These are phyloP conservation scores for Exsudoporus floridanus DNA, from an alignment of 1,284 basidiomycete genomes.

Conservation along the genomic window DNA sequence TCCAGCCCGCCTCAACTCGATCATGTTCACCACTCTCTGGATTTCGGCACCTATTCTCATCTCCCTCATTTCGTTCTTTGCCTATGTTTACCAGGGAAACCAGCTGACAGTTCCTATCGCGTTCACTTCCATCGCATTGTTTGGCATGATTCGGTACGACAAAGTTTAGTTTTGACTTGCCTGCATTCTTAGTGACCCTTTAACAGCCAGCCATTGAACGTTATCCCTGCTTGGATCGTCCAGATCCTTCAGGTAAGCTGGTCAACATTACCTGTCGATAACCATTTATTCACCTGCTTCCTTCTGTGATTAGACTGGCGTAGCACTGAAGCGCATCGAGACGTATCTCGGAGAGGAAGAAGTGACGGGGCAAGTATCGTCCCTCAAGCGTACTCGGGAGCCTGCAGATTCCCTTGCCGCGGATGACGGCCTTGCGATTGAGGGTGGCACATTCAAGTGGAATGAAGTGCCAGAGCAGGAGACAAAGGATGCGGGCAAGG, in stretches of 20 bases:
- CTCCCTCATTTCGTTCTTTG: constrained; percentile 66
- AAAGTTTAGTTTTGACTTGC: not conserved
- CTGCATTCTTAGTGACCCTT: not conserved
- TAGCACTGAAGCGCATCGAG: constrained; percentile 79
- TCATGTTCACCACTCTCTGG: constrained; percentile 67
- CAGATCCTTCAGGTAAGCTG: constrained; percentile 29
- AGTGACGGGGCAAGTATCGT: constrained; percentile 68
- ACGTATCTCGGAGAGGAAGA: constrained; percentile 84
- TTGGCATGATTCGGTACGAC: constrained; percentile 63
- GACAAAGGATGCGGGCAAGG: constrained; percentile 8
- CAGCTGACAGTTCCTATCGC: constrained; percentile 64
- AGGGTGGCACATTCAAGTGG: constrained; percentile 61
- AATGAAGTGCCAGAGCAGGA: constrained; percentile 42
- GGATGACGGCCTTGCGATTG: constrained; percentile 50
- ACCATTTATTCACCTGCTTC: not conserved
- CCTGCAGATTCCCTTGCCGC: constrained; percentile 19
- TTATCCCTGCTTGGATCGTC: constrained; percentile 68
- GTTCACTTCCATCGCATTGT: constrained; percentile 75
- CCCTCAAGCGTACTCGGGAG: constrained; percentile 46
- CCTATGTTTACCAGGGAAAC: constrained; percentile 62
- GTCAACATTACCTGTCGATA: not conserved
- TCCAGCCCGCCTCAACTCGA: constrained; percentile 60
- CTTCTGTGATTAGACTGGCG: constrained; percentile 50
- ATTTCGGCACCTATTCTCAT: constrained; percentile 65
- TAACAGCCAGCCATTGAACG: constrained; percentile 59